These are phyloP conservation scores for Candida gorgasii DNA, from an alignment of 805 yeast species.

Conservation along the genomic window DNA sequence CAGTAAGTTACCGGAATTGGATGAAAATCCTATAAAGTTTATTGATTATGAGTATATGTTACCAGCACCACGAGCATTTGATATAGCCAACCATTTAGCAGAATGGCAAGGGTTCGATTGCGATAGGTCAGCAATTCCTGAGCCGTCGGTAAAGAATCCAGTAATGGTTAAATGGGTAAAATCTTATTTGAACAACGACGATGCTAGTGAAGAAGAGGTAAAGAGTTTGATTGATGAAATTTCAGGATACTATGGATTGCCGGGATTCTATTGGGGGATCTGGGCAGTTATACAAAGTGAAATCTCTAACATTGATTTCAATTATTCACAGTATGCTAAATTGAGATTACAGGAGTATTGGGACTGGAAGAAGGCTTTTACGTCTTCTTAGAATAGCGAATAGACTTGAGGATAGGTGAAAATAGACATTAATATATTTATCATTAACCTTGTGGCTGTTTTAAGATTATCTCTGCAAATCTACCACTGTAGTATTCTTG, in stretches of 20 bases:
- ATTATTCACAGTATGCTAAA: constrained; percentile 61
- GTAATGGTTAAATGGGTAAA: constrained; percentile 58
- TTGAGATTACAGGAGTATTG: constrained; percentile 66
- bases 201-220: constrained; percentile 33
- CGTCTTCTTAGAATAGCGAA: too few relatives aligned
- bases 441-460: constrained; percentile 43
- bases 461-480: constrained; percentile 33
- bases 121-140: constrained; percentile 58
- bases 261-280: constrained; percentile 84
- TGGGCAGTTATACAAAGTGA: constrained; percentile 79
- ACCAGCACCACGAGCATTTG: constrained; percentile 73
- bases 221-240: constrained; percentile 56
- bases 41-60: constrained; percentile 75
- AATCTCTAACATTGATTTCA: constrained; percentile 70
- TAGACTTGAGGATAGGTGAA: too few relatives aligned
- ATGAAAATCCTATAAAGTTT: constrained; percentile 50
- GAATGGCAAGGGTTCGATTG: constrained; percentile 87
- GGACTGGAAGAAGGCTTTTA: constrained; percentile 55
- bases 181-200: constrained; percentile 47
- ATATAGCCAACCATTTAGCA: constrained; percentile 71
- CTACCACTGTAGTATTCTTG: constrained; percentile 56
- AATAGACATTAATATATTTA: constrained; percentile 1
- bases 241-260: constrained; percentile 66
- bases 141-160: constrained; percentile 44
- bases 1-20: constrained; percentile 19